Base-by-base conservation (phyloP, 2,329 filamentous ascomycete genomes). In the Aspergillus novofumigatus region DNA sequence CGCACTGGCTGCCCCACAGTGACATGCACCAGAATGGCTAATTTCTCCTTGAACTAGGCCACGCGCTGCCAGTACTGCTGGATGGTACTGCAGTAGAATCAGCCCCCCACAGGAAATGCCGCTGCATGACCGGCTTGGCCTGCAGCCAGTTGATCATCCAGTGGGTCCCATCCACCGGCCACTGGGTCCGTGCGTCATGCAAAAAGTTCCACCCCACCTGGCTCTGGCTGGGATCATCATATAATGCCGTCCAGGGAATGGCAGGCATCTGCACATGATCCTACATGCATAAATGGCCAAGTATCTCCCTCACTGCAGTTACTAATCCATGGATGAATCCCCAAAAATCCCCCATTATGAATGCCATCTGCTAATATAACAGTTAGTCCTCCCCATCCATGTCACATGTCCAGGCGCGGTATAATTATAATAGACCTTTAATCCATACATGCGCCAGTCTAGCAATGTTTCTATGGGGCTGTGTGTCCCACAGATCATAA, bases 351-450 rank as follows among this genome's bases (percentile, higher is more conserved):
- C 51, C 41, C 49, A 59, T 59, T 3, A n/a, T 59, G n/a, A 59
- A 59, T 3, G 35, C 3, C 3, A 54, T 11, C 1, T 54, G 8
- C 41, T 59, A 38, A 23, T 57, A 59, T 29, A 56, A 28, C 1
- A 59, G 5, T 25, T 48, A 2, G 14, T 57, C 51, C 21, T 14
- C 20, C 1, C 28, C 20, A 42, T 23, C 44, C 25, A 57, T 2
- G 9, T 55, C 11, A 53, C n/a, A 28, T 56, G 26, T 4, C 51
- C 51, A 5, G 51, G 57, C 1, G 28, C 26, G 0, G 47, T 56
- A 17, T 11, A 52, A n/a, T 52, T 59, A 32, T 54, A 56, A 49
- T 56, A 21, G n/a, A 59, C 54, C 54, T 56, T 56, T 11, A 58
- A 32, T 29, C 56, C 25, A 32, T 52, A 58, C 26, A n/a, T 53